Percentiles rank a stretch among this genome's conserved stretches.
Evolutionary conservation across 2,329 filamentous ascomycete genomes (phyloP).

Genomic region (Lecanicillium sp.): DNA sequence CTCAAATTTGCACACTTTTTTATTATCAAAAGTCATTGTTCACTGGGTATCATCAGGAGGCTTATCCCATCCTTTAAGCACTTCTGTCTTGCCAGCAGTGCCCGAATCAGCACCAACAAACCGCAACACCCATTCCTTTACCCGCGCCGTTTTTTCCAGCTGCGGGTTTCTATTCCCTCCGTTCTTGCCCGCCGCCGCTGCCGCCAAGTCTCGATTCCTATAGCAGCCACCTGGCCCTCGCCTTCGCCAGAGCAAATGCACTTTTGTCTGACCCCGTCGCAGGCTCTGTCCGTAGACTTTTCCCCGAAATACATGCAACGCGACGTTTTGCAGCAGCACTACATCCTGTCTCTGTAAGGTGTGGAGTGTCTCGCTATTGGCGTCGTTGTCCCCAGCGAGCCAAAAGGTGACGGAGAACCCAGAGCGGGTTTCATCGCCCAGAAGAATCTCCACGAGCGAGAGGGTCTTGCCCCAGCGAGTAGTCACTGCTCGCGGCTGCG

Average conservation of each 20-base stretch:
- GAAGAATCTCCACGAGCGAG: constrained; percentile 65
- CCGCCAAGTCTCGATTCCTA: constrained; percentile 37
- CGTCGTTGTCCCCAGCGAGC: constrained; percentile 42
- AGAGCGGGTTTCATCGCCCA: constrained; percentile 77
- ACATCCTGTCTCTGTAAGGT: constrained; percentile 63
- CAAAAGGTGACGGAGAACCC: constrained; percentile 82
- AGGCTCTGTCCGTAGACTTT: constrained; percentile 82
- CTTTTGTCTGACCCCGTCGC: constrained; percentile 58
- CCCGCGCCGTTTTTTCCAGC: constrained; percentile 53
- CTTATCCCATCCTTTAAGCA: constrained; percentile 23
- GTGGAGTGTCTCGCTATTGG: constrained; percentile 19
- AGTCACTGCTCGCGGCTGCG: constrained; percentile 56
- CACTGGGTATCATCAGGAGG: constrained; percentile 34
- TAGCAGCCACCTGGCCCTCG: constrained; percentile 46
- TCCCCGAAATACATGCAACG: constrained; percentile 63
- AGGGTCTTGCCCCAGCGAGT: constrained; percentile 55
- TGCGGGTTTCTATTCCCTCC: constrained; percentile 33
- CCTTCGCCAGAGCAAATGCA: constrained; percentile 55
- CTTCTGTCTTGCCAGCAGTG: constrained; percentile 9
- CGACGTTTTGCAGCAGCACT: constrained; percentile 71
- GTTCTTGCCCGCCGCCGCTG: constrained; percentile 13
- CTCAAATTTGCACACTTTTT: too few relatives aligned
- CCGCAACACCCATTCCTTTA: constrained; percentile 65
- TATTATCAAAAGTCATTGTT: too few relatives aligned
- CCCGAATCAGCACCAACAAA: constrained; percentile 48